A percentile compares a stretch with the other conserved stretches of the same genome.
phyloP scores from a whole-genome alignment of 2,329 filamentous ascomycete genomes.

The Metarhizium anisopliae region DNA sequence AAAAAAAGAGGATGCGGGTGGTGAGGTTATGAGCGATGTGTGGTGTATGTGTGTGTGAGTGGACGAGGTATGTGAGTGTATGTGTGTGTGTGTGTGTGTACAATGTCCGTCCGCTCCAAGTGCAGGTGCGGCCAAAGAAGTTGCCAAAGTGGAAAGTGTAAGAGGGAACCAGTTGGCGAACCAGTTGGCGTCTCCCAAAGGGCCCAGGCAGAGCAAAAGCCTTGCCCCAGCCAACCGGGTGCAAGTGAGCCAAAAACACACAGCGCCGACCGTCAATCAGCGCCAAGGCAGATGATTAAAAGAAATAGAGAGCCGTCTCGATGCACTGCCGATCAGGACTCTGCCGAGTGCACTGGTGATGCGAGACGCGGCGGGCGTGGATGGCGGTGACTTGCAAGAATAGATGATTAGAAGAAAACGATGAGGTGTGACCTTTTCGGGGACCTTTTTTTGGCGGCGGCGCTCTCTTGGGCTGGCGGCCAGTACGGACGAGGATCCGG shows the following conservation, averaged over 20 bases:
- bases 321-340: not conserved
- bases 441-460: not conserved
- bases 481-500: not conserved
- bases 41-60: not conserved
- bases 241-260: not conserved
- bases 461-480: not conserved
- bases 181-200: too few species aligned
- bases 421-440: not conserved
- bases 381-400: not conserved
- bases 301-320: not conserved
- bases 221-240: not conserved
- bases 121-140: not conserved
- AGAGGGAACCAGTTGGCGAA: not conserved
- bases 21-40: not conserved
- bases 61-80: not conserved
- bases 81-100: not conserved
- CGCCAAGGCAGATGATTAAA: not conserved
- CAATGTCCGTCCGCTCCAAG: too few species aligned
- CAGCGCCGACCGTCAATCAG: conserved; percentile 1
- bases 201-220: not conserved
- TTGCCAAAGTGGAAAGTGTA: not conserved
- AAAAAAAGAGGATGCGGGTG: not conserved
- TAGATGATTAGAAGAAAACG: not conserved
- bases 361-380: not conserved
- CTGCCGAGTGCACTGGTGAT: conserved; percentile 1